Percentiles rank a stretch among this genome's conserved stretches.
Conservation (phyloP, 129 eudicot genomes). For the Deinandra increscens region DNA sequence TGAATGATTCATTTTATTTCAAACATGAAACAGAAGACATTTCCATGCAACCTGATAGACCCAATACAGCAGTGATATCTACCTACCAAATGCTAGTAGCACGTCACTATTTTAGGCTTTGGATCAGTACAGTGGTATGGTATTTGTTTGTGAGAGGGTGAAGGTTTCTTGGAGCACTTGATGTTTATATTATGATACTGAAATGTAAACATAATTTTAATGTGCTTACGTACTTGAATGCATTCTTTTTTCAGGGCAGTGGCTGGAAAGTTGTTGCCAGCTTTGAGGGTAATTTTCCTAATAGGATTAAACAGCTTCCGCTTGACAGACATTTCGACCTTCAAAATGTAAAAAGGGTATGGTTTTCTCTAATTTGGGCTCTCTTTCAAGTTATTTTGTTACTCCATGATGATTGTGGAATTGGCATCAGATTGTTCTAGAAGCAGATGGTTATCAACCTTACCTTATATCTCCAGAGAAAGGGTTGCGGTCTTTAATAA, state of each 20-base stretch:
- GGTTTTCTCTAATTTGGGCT: slow-evolving; percentile 3
- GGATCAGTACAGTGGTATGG: no score
- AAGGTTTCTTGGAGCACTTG: no score
- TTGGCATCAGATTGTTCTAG: slow-evolving; percentile 78
- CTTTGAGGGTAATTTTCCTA: slow-evolving; percentile 97
- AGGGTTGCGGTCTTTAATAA: slow-evolving; percentile 92
- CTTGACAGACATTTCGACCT: slow-evolving; percentile 93
- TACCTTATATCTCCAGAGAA: slow-evolving; percentile 98
- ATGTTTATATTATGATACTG: no score
- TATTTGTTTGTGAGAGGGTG: no score
- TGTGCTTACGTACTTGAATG: not conserved
- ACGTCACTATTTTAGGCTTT: no score
- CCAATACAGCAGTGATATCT: no score
- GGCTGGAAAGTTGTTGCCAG: slow-evolving; percentile 98
- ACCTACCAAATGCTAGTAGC: no score
- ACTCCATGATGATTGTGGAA: slow-evolving; percentile 19
- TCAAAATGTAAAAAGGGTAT: slow-evolving; percentile 91
- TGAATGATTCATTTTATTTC: no score
- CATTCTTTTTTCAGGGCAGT: slow-evolving; percentile 67
- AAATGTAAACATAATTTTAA: no score
- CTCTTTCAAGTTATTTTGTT: not conserved
- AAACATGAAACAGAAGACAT: no score
- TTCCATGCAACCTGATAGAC: no score
- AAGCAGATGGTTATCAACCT: slow-evolving; percentile 99
- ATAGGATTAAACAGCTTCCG: slow-evolving; percentile 93